These are phyloP conservation scores for Alternaria arbusti DNA, from an alignment of 2,329 filamentous ascomycete genomes.

Conservation along the genomic window DNA sequence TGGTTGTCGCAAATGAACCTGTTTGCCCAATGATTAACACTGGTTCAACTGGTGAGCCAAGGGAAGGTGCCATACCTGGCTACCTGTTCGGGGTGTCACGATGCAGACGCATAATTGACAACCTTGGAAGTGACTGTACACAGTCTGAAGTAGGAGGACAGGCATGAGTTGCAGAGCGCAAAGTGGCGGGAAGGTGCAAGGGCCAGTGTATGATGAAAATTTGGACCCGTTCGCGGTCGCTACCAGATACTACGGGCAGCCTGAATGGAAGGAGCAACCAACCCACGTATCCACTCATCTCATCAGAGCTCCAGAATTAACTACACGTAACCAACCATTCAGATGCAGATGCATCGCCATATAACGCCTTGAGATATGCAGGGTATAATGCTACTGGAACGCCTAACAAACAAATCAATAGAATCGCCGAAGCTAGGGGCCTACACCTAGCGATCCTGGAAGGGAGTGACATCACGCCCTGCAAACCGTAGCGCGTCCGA, in stretches of 20 bases:
- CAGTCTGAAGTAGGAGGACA: background rate
- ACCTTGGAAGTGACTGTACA: background rate
- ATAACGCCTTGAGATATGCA: constrained; percentile 18
- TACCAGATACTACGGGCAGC: background rate
- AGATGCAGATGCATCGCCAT: background rate
- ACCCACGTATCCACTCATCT: background rate
- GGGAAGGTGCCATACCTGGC: background rate
- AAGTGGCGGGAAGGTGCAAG: background rate
- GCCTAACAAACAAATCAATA: constrained; percentile 1
- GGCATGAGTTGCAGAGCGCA: background rate
- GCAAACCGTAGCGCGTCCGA: constrained; percentile 42
- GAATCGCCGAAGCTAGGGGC: background rate
- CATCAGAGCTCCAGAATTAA: background rate
- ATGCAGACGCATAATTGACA: too few species aligned
- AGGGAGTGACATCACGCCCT: constrained; percentile 20
- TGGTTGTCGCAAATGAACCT: background rate
- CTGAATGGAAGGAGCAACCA: background rate
- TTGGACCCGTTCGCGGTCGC: background rate
- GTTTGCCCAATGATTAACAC: background rate
- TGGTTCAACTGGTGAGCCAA: background rate
- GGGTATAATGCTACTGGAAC: constrained; percentile 28
- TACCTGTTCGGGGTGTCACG: background rate
- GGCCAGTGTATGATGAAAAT: background rate
- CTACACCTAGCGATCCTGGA: constrained; percentile 9
- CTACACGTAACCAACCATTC: background rate